Evolutionary conservation across 129 eudicot species (phyloP).

Genomic region (Deinandra increscens): DNA sequence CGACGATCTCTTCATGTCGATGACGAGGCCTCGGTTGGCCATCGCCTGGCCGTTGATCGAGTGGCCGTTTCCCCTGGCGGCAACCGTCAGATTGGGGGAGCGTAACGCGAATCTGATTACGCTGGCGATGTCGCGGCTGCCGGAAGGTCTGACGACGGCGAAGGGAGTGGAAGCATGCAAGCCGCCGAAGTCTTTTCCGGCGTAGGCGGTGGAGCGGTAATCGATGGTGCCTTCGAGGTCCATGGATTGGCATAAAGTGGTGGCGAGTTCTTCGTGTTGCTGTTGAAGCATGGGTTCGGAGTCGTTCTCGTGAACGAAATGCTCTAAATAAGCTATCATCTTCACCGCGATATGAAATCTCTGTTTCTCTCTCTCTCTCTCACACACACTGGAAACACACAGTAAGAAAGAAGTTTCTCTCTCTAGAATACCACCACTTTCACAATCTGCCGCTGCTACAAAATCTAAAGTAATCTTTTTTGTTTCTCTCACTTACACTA

Average conservation of each 20-base stretch:
- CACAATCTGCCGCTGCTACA: constrained; percentile 18
- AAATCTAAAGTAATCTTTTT: constrained; percentile 33
- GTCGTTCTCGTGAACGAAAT: constrained; percentile 56
- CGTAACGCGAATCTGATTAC: constrained; percentile 45
- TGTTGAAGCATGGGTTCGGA: constrained; percentile 37
- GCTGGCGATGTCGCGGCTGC: constrained; percentile 44
- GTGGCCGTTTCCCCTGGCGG: constrained; percentile 94
- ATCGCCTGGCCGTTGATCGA: constrained; percentile 93
- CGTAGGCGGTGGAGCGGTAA: constrained; percentile 32
- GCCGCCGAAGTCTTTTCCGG: constrained; percentile 80
- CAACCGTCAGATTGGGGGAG: constrained; percentile 58
- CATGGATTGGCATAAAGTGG: constrained; percentile 15
- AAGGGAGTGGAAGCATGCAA: constrained; percentile 42
- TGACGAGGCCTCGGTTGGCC: constrained; percentile 66
- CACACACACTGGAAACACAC: constrained; percentile 20
- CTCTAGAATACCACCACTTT: constrained; percentile 1
- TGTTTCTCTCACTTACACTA: constrained; percentile 20
- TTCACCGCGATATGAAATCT: constrained; percentile 11
- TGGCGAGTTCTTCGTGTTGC: constrained; percentile 12
- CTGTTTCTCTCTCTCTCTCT: constrained; percentile 14
- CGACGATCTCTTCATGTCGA: constrained; percentile 60
- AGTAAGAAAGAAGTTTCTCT: constrained; percentile 18
- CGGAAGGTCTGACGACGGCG: constrained; percentile 62
- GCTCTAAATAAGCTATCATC: constrained; percentile 65
- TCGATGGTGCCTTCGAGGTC: constrained; percentile 45